A percentile compares a stretch with the other conserved stretches of the same genome.
These are phyloP conservation scores for Boletus barrowsii DNA, from an alignment of 768 basidiomycete genomes.

Conservation along the genomic window DNA sequence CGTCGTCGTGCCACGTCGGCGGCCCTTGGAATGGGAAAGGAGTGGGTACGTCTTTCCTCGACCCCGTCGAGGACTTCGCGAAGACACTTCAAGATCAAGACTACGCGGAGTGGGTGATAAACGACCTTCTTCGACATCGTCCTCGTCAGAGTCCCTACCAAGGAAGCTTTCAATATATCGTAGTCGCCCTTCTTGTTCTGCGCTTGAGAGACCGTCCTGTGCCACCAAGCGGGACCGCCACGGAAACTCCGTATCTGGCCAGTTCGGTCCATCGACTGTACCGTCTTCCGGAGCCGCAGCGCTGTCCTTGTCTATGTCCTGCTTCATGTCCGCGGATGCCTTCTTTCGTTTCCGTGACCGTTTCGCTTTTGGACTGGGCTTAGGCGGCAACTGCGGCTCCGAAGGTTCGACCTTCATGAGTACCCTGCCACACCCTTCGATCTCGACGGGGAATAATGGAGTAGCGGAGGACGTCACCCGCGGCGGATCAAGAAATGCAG, in stretches of 20 bases:
- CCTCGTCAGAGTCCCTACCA: conserved; percentile 65
- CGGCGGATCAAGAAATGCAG: conserved; percentile 56
- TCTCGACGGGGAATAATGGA: conserved; percentile 55
- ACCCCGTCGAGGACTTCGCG: conserved; percentile 30
- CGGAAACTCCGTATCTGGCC: conserved; percentile 78
- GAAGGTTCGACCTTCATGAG: conserved; percentile 56
- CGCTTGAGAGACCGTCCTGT: conserved; percentile 47
- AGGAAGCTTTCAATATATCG: conserved; percentile 68
- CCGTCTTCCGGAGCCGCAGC: conserved; percentile 29
- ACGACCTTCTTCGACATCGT: conserved; percentile 33
- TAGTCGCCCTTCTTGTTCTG: conserved; percentile 58
- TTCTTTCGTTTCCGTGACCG: conserved; percentile 50
- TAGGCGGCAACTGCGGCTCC: conserved; percentile 26
- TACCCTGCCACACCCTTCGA: conserved; percentile 70
- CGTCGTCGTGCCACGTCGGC: conserved; percentile 9
- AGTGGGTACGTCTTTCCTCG: conserved; percentile 63
- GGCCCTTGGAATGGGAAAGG: conserved; percentile 37
- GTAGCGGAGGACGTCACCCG: conserved; percentile 34
- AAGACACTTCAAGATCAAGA: conserved; percentile 14
- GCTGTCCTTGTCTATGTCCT: conserved; percentile 10
- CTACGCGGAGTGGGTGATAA: conserved; percentile 10
- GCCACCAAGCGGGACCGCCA: conserved; percentile 67
- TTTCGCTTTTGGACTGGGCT: conserved; percentile 39
- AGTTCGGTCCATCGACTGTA: conserved; percentile 56
- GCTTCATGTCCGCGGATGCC: conserved; percentile 27